These are phyloP conservation scores for Hericium rajendrae DNA, from an alignment of 768 basidiomycete genomes.

Conservation along the genomic window DNA sequence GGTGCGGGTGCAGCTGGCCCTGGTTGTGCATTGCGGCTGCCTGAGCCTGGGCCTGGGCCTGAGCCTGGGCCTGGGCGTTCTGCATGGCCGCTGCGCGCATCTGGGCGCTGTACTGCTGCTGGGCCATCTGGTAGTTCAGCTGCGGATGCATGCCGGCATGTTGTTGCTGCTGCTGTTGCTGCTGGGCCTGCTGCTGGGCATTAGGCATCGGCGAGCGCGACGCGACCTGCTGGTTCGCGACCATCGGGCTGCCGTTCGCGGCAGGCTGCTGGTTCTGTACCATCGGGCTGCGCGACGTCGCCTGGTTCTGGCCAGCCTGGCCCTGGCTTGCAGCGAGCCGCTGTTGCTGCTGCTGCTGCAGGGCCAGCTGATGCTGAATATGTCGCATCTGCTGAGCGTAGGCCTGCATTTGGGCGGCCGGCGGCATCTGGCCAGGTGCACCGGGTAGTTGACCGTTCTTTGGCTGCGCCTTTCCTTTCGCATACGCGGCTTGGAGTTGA, in stretches of 20 bases:
- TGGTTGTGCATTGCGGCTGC: not conserved
- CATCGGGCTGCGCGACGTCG: conserved; percentile 15
- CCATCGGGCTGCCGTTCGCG: conserved; percentile 3
- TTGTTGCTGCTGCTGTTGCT: conserved; percentile 6
- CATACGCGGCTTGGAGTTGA: not conserved
- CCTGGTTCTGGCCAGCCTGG: conserved; percentile 14
- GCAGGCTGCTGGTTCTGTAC: not conserved
- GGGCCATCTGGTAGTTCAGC: not conserved
- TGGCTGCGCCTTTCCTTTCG: not conserved
- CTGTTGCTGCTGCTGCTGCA: conserved; percentile 7
- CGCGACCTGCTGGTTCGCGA: not conserved
- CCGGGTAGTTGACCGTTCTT: not conserved
- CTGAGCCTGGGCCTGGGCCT: conserved; percentile 3
- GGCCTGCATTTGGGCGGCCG: not conserved
- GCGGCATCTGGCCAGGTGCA: not conserved
- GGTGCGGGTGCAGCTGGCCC: conserved; percentile 9
- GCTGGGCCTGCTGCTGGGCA: conserved; percentile 14
- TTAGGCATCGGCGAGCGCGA: conserved; percentile 11
- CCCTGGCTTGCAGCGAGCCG: conserved; percentile 7
- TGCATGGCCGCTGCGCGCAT: not conserved
- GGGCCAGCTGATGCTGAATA: conserved; percentile 14
- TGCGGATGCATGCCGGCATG: not conserved
- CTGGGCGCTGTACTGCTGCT: not conserved
- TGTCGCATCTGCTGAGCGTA: conserved; percentile 5
- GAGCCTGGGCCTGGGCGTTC: conserved; percentile 2